Evolutionary conservation across 2,329 filamentous ascomycete genomes (phyloP).

Genomic region (Colletotrichum endophyticum): DNA sequence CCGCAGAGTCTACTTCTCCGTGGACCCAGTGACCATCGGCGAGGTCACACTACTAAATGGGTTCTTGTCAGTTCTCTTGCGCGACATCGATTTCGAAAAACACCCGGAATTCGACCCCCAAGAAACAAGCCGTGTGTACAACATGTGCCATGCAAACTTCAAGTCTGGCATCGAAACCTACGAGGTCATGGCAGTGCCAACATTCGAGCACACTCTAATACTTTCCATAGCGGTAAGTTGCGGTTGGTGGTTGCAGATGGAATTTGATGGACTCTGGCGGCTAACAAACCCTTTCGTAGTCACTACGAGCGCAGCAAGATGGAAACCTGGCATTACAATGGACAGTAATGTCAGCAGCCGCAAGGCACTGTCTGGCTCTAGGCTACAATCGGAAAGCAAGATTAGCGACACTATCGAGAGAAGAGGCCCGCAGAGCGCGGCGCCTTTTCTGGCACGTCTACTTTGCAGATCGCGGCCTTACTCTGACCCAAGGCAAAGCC

Average conservation of each 20-base stretch:
- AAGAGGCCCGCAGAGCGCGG: conserved; percentile 11
- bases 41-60: conserved; percentile 22
- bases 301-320: conserved; percentile 18
- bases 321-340: conserved; percentile 22
- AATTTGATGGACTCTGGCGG: not conserved
- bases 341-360: conserved; percentile 18
- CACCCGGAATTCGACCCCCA: conserved; percentile 7
- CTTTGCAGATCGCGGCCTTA: conserved; percentile 19
- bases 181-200: conserved; percentile 18
- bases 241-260: not conserved
- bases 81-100: conserved; percentile 13
- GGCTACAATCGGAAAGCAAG: conserved; percentile 24
- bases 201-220: conserved; percentile 18
- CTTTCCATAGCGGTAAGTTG: conserved; percentile 18
- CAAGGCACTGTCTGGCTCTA: conserved; percentile 22
- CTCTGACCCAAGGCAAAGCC: conserved; percentile 21
- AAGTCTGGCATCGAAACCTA: conserved; percentile 15
- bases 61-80: conserved; percentile 18
- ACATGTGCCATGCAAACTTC: conserved; percentile 18
- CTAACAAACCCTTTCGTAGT: not conserved
- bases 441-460: conserved; percentile 25
- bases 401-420: not conserved
- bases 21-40: conserved; percentile 20
- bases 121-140: conserved; percentile 7
- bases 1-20: conserved; percentile 23